phyloP scores from a whole-genome alignment of 352 stramenopile species.

The Phytophthora pistaciae region DNA sequence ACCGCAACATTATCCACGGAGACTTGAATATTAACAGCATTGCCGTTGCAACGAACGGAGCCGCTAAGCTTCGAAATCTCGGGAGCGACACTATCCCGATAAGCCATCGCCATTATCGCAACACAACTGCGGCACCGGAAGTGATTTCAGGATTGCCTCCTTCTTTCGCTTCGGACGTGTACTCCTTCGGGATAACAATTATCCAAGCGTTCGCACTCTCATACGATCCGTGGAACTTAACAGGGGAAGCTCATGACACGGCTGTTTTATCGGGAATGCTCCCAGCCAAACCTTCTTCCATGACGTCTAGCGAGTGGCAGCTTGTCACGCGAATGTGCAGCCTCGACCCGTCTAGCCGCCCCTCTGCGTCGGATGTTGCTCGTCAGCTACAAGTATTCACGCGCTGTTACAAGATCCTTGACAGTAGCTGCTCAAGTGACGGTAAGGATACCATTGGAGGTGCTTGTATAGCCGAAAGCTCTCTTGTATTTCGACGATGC shows the following conservation, averaged over 20 bases:
- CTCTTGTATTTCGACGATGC: neutral
- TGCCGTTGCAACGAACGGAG: slow-evolving; percentile 9
- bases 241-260: neutral
- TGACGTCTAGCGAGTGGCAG: slow-evolving; percentile 3
- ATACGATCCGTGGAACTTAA: neutral
- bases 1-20: slow-evolving; percentile 25
- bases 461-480: neutral
- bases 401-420: neutral
- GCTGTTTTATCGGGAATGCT: slow-evolving; percentile 7
- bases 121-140: neutral
- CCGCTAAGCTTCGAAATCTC: slow-evolving; percentile 24
- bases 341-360: neutral
- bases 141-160: slow-evolving; percentile 7
- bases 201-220: neutral
- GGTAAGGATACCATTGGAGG: neutral
- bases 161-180: slow-evolving; percentile 17
- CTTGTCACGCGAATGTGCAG: slow-evolving; percentile 10
- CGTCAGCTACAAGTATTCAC: slow-evolving; percentile 13
- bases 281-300: neutral
- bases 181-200: neutral
- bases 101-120: neutral
- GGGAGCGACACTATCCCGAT: neutral
- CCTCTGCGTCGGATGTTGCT: slow-evolving; percentile 7
- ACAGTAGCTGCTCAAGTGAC: neutral
- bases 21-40: slow-evolving; percentile 24